A percentile compares a stretch with the other conserved stretches of the same genome.
These are phyloP conservation scores for Solanum dulcamara DNA, from an alignment of 257 asterid species.

Conservation along the genomic window DNA sequence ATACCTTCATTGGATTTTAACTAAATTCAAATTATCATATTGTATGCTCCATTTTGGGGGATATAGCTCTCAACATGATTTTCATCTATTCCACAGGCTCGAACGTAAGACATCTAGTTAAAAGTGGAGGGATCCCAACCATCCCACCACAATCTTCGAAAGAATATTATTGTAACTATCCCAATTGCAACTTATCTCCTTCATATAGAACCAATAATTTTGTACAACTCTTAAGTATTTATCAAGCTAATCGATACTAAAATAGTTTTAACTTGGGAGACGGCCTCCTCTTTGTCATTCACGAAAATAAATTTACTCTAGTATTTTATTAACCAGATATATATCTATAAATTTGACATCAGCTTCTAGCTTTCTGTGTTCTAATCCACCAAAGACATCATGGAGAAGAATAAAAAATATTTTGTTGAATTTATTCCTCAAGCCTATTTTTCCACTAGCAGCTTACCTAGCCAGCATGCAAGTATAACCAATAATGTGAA, in stretches of 20 bases:
- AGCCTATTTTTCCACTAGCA: background rate
- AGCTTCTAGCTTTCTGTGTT: background rate
- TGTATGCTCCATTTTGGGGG: background rate
- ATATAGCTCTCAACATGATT: background rate
- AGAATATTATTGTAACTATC: background rate
- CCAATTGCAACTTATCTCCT: background rate
- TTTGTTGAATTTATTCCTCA: background rate
- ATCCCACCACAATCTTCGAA: background rate
- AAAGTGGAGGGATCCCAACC: background rate
- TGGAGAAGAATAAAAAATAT: background rate
- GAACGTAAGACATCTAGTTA: background rate
- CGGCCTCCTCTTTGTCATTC: background rate
- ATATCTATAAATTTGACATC: background rate
- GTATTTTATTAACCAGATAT: background rate
- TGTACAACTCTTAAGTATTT: background rate
- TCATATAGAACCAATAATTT: background rate
- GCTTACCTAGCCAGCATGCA: background rate
- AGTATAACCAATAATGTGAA: background rate
- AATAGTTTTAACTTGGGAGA: background rate
- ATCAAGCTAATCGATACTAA: background rate
- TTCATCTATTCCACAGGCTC: too few species aligned
- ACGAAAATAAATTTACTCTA: background rate
- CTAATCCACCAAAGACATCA: background rate
- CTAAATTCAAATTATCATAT: background rate
- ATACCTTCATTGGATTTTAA: too few species aligned